Conservation (phyloP, 2,329 filamentous ascomycete species). For the Pseudogymnoascus sp. region DNA sequence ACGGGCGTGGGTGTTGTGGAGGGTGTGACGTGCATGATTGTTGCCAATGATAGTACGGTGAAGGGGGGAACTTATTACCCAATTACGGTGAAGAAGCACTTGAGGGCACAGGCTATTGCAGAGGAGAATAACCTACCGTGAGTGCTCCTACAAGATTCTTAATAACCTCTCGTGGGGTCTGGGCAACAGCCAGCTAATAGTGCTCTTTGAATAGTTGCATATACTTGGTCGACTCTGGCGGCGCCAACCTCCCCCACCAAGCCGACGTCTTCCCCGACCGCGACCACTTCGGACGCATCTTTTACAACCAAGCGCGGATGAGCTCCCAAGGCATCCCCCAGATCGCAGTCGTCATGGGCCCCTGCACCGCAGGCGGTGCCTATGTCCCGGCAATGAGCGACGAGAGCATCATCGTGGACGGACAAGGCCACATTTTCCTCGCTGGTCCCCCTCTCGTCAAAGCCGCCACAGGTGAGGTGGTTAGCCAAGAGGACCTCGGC, state of each 20-base stretch:
- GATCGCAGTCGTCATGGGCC: slow-evolving; percentile 92
- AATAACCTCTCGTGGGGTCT: background rate
- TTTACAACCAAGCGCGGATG: slow-evolving; percentile 97
- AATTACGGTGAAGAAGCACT: slow-evolving; percentile 94
- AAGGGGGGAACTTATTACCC: slow-evolving; percentile 97
- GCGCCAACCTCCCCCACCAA: slow-evolving; percentile 90
- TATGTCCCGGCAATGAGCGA: slow-evolving; percentile 98
- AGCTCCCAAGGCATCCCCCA: slow-evolving; percentile 82
- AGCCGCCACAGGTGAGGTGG: slow-evolving; percentile 87
- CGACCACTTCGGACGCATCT: slow-evolving; percentile 91
- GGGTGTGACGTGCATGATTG: slow-evolving; percentile 85
- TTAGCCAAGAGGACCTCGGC: slow-evolving; percentile 83
- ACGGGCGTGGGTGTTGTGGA: slow-evolving; percentile 86
- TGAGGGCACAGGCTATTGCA: slow-evolving; percentile 84
- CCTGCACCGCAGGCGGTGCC: slow-evolving; percentile 89
- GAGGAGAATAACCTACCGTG: slow-evolving; percentile 72
- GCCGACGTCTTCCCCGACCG: slow-evolving; percentile 91
- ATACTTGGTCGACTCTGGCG: slow-evolving; percentile 92
- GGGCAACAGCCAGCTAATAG: background rate
- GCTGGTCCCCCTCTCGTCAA: slow-evolving; percentile 92
- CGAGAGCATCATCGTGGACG: slow-evolving; percentile 91
- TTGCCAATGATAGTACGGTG: slow-evolving; percentile 93
- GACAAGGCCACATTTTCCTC: slow-evolving; percentile 95
- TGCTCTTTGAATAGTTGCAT: slow-evolving; percentile 53
- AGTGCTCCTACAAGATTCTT: slow-evolving; percentile 23